Evolutionary conservation across 768 basidiomycete genomes (phyloP).

Genomic region (Amanita polypyramis): DNA sequence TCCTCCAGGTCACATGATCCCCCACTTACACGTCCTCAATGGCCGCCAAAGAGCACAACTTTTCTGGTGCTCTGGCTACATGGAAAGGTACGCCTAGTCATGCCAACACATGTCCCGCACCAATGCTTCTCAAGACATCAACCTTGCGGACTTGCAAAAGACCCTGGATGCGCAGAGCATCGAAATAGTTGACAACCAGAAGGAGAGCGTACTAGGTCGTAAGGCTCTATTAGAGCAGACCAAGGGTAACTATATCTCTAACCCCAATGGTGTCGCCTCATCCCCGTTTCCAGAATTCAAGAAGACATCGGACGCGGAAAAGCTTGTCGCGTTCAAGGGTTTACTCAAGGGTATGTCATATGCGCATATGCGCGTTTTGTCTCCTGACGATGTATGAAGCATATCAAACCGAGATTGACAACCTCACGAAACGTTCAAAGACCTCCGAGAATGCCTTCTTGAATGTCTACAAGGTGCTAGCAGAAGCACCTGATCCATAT

Average conservation of each 20-base stretch:
- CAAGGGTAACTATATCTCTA: conserved; percentile 53
- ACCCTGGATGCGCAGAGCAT: conserved; percentile 87
- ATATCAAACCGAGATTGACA: conserved; percentile 96
- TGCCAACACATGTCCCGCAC: not conserved
- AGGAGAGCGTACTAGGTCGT: conserved; percentile 89
- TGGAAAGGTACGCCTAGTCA: conserved; percentile 62
- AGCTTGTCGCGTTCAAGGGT: conserved; percentile 78
- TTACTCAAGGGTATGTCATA: conserved; percentile 63
- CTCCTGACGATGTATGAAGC: conserved; percentile 31
- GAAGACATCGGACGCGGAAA: conserved; percentile 86
- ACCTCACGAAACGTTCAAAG: conserved; percentile 87
- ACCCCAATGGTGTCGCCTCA: not conserved
- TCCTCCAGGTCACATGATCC: not conserved
- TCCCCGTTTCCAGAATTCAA: conserved; percentile 67
- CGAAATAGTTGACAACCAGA: conserved; percentile 97
- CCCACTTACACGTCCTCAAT: conserved; percentile 10
- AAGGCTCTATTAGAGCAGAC: conserved; percentile 95
- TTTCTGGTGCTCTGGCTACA: conserved; percentile 83
- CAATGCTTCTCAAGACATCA: conserved; percentile 47
- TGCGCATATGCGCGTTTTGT: not conserved
- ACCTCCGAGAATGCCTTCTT: conserved; percentile 91
- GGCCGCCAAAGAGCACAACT: conserved; percentile 58
- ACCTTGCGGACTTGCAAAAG: conserved; percentile 85
- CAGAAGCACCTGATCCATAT: conserved; percentile 96
- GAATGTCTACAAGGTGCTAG: conserved; percentile 92